A percentile compares a stretch with the other conserved stretches of the same genome.
phyloP scores from a whole-genome alignment of 805 yeast genomes.

The Nakazawaea ishiwadae region DNA sequence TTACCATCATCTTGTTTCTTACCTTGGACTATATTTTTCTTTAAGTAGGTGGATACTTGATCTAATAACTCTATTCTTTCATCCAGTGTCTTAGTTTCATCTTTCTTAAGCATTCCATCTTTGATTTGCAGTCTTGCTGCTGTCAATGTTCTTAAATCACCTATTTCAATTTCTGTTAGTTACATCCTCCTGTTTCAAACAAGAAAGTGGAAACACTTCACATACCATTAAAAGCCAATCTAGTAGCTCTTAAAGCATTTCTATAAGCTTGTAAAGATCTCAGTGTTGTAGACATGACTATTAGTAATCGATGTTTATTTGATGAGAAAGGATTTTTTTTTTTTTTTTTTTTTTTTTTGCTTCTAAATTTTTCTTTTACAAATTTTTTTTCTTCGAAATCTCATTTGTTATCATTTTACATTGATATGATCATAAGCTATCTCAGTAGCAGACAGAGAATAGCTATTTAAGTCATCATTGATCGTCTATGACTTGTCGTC shows the following conservation, averaged over 20 bases:
- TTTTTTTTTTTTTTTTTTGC: not conserved
- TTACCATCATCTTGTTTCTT: constrained; percentile 35
- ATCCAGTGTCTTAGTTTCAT: constrained; percentile 41
- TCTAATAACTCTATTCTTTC: constrained; percentile 53
- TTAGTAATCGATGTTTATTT: not conserved
- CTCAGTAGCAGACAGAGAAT: too few species aligned
- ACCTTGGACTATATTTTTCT: constrained; percentile 86
- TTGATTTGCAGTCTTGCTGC: constrained; percentile 62
- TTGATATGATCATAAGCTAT: too few species aligned
- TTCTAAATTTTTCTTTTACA: not conserved
- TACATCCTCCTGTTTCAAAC: too few species aligned
- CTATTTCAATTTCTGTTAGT: constrained; percentile 11
- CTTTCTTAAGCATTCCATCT: constrained; percentile 39
- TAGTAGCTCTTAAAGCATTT: constrained; percentile 62
- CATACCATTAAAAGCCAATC: constrained; percentile 46
- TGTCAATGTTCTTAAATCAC: constrained; percentile 40
- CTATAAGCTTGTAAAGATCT: constrained; percentile 45
- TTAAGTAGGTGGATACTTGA: constrained; percentile 67
- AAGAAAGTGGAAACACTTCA: too few species aligned
- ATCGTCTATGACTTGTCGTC: too few species aligned
- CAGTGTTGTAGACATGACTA: constrained; percentile 7
- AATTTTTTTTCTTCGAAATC: not conserved
- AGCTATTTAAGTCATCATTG: too few species aligned
- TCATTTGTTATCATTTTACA: not conserved
- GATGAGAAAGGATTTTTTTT: not conserved